Evolutionary conservation across 1,284 basidiomycete genomes (phyloP).

Genomic region (Ustilago sp.): DNA sequence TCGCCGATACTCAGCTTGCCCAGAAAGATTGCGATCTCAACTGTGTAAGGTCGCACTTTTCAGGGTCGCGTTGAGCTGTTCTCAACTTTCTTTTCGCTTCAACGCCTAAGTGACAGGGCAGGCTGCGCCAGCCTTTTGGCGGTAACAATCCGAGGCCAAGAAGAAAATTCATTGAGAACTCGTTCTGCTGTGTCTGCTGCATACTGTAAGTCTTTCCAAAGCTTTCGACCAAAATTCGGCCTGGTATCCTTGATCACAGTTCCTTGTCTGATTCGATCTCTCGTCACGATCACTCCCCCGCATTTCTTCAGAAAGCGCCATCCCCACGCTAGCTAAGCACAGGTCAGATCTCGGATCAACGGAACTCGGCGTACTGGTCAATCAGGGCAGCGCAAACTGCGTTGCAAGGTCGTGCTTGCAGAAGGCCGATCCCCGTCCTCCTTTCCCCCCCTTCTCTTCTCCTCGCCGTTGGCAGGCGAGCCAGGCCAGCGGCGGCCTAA

Average conservation of each 20-base stretch:
- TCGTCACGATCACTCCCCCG: constrained; percentile 52
- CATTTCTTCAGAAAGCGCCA: constrained; percentile 20
- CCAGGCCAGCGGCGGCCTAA: constrained; percentile 8
- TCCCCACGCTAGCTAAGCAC: constrained; percentile 11
- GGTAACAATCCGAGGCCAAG: neutral
- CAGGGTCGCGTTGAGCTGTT: neutral
- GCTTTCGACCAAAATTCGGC: neutral
- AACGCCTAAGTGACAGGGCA: neutral
- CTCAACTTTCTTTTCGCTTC: constrained; percentile 21
- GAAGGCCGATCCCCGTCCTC: neutral
- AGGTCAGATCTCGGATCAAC: neutral
- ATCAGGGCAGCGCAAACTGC: neutral
- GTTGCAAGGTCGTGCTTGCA: neutral
- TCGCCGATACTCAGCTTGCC: constrained; percentile 16
- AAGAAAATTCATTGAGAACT: constrained; percentile 44
- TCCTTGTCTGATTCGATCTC: constrained; percentile 42
- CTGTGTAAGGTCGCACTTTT: neutral
- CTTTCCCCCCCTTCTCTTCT: constrained; percentile 9
- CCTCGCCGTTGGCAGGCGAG: constrained; percentile 19
- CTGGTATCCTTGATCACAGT: constrained; percentile 28
- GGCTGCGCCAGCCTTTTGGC: constrained; percentile 36
- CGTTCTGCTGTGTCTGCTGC: neutral
- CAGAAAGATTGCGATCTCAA: neutral
- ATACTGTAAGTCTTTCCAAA: constrained; percentile 12
- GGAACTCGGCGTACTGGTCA: constrained; percentile 2